Base-by-base conservation (phyloP, 768 basidiomycete genomes). In the Suillus americanus region DNA sequence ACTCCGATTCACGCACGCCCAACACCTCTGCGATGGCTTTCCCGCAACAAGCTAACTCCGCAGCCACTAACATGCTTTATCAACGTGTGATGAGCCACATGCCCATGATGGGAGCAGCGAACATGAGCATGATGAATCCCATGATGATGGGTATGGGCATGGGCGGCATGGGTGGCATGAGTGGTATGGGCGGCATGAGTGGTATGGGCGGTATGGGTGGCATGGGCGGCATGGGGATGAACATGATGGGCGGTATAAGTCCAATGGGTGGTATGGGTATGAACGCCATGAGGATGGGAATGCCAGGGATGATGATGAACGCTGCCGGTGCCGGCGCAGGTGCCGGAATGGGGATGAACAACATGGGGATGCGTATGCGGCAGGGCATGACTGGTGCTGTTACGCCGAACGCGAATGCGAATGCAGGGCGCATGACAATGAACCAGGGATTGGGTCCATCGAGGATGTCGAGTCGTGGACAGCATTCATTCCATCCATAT, bases 401-500 rank as follows among this genome's bases (percentile, higher is more conserved):
- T 30, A 72, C 76, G 64, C 57, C 57, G 45, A 68, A 65, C 25
- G 64, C 71, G 25, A 75, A 76, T 66, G 64, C 71, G 25, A 75
- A 76, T 66, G 73, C 77, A 35, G 77, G 78, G n/a, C 76, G 82
- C 64, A 78, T 79, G 78, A 63, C 79, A 57, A 76, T 79, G 75
- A 78, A 76, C 69, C 55, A 74, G 57, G 85, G 79, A 30, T 73
- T 78, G 64, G 86, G 80, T n/a, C 85, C 83, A 16, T 78, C 81
- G 61, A 79, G 83, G 8, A 79, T 80, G 73, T 80, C 77, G 62
- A 81, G 68, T 33, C 80, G 85, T 25, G 87, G 86, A 64, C 85
- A 86, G 66, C 84, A 86, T 67, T 80, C 79, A 64, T 89, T 86
- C 75, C 87, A 89, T 74, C 87, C 87, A n/a, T 89, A 89, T 71